Conservation (phyloP, 257 asterid genomes). For the Euphrasia confusa region DNA sequence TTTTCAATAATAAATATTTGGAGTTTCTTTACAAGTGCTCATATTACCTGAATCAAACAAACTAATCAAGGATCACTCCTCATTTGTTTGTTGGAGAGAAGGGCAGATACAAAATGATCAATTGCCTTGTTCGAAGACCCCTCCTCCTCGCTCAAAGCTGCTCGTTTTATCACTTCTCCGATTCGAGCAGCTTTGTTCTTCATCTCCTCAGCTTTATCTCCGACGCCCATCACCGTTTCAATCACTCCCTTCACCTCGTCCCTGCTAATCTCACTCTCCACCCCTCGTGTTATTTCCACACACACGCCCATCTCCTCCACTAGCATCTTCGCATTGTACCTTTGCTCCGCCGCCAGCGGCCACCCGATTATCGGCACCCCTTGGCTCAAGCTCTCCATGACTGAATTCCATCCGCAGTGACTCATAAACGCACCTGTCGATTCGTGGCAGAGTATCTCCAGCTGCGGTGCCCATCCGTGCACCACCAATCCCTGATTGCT, state of each 20-base stretch:
- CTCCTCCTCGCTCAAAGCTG: conserved; percentile 39
- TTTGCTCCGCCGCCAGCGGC: conserved; percentile 96
- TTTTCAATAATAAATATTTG: neutral
- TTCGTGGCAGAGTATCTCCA: conserved; percentile 71
- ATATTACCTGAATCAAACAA: too few relatives aligned
- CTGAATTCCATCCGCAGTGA: conserved; percentile 95
- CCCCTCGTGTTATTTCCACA: conserved; percentile 55
- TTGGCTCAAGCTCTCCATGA: conserved; percentile 76
- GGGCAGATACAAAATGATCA: conserved; percentile 47
- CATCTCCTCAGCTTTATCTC: conserved; percentile 53
- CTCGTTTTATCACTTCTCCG: conserved; percentile 45
- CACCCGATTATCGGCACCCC: conserved; percentile 91
- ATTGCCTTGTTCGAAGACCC: conserved; percentile 58
- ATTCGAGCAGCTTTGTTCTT: conserved; percentile 52
- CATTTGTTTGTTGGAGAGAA: conserved; percentile 24
- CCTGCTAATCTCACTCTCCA: conserved; percentile 30
- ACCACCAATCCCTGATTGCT: conserved; percentile 52
- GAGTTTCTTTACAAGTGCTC: too few relatives aligned
- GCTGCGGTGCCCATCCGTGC: conserved; percentile 88
- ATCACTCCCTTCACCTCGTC: conserved; percentile 66
- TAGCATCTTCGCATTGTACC: conserved; percentile 74
- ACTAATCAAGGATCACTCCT: neutral
- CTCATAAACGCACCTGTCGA: conserved; percentile 70
- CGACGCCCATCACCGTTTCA: conserved; percentile 42
- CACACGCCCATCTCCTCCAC: conserved; percentile 78